phyloP scores from a whole-genome alignment of 139 green algal species.

The Yamagishiella unicocca region DNA sequence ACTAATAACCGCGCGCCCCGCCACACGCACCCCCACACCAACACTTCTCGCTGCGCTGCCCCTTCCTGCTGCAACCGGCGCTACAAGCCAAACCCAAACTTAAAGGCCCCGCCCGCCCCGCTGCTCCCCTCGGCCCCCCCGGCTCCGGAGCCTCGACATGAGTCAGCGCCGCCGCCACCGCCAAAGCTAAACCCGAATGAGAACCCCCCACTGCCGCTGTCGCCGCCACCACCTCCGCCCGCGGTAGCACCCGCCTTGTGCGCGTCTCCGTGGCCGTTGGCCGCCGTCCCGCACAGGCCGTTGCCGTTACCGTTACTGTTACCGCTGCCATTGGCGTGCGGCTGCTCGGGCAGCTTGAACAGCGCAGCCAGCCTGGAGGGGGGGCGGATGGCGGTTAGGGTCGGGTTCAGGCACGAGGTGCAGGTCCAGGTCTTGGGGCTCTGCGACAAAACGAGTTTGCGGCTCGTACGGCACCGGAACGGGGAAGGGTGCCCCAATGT shows the following conservation, averaged over 20 bases:
- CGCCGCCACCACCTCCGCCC: neutral
- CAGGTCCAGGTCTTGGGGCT: neutral
- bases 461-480: neutral
- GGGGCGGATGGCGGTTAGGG: no score
- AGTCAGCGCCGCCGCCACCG: neutral
- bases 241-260: neutral
- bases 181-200: constrained; percentile 32
- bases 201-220: neutral
- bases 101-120: neutral
- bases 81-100: constrained; percentile 33
- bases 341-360: neutral
- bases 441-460: neutral
- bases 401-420: neutral
- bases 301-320: neutral
- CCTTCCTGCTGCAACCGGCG: no score
- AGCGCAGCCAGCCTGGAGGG: constrained; percentile 7
- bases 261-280: neutral
- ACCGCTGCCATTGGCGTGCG: neutral
- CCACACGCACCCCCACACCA: no score
- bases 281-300: neutral
- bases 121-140: neutral
- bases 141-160: neutral
- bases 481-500: neutral
- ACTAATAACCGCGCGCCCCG: no score
- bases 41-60: no score